These are phyloP conservation scores for Orbilia blumenaviensis DNA, from an alignment of 2,329 filamentous ascomycete species.

Conservation along the genomic window DNA sequence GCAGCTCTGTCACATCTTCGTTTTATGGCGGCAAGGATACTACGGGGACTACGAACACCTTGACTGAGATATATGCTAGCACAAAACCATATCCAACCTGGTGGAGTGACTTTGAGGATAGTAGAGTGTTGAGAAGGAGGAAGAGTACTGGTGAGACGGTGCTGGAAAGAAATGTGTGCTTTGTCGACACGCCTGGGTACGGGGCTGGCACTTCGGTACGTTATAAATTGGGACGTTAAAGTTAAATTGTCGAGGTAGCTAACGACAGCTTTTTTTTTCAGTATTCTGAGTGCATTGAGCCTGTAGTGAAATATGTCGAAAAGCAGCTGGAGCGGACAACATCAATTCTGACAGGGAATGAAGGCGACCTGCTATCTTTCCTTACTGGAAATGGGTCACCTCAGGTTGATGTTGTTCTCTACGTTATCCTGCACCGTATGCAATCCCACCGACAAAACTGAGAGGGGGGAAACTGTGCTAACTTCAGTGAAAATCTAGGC, in stretches of 20 bases:
- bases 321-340: conserved; percentile 72
- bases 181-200: conserved; percentile 83
- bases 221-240: conserved; percentile 43
- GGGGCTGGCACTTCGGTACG: conserved; percentile 67
- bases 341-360: conserved; percentile 71
- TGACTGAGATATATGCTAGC: conserved; percentile 78
- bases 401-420: conserved; percentile 85
- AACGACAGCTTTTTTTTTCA: conserved; percentile 57
- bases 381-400: conserved; percentile 83
- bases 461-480: conserved; percentile 4
- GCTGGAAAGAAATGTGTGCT: conserved; percentile 90
- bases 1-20: conserved; percentile 55
- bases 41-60: conserved; percentile 59
- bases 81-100: conserved; percentile 86
- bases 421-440: conserved; percentile 78
- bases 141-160: conserved; percentile 79
- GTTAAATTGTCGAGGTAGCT: too few species aligned
- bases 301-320: conserved; percentile 76
- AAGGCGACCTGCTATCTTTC: conserved; percentile 78
- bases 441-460: neutral
- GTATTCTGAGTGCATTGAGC: conserved; percentile 69
- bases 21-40: conserved; percentile 55
- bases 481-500: conserved; percentile 60
- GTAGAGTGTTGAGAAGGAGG: conserved; percentile 69
- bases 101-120: conserved; percentile 83